phyloP scores from a whole-genome alignment of 768 basidiomycete genomes.

The Boletus barrowsii region DNA sequence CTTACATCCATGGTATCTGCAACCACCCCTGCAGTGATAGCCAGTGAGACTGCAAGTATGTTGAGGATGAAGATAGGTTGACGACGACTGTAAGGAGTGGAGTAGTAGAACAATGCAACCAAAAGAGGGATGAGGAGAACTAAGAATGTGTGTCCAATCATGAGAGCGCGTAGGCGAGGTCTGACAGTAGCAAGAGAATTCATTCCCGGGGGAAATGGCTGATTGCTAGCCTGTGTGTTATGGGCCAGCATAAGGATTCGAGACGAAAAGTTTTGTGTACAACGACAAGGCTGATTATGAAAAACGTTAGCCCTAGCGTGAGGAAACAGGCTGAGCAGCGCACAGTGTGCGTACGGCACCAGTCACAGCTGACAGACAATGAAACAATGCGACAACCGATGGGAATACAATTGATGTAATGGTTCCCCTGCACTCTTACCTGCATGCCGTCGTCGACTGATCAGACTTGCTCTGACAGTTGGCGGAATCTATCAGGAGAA shows the following conservation, averaged over 20 bases:
- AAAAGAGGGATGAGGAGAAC: constrained; percentile 23
- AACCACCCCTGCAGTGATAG: constrained; percentile 8
- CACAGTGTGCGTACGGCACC: background rate
- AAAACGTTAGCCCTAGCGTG: background rate
- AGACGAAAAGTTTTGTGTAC: background rate
- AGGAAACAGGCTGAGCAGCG: background rate
- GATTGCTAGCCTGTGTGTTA: background rate
- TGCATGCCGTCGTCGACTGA: too few species aligned
- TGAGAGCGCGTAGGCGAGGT: constrained; percentile 11
- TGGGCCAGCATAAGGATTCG: background rate
- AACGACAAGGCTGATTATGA: background rate
- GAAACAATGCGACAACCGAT: background rate
- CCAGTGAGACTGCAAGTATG: constrained; percentile 4
- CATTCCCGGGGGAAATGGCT: background rate
- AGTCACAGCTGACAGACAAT: too few species aligned
- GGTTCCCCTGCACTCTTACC: too few species aligned
- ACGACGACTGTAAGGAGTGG: constrained; percentile 14
- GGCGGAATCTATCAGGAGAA: too few species aligned
- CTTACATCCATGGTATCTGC: constrained; percentile 8
- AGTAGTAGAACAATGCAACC: constrained; percentile 24
- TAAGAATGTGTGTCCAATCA: constrained; percentile 25
- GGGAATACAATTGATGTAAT: too few species aligned
- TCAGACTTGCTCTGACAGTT: too few species aligned
- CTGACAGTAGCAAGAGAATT: background rate
- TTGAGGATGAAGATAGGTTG: constrained; percentile 27